Conservation (phyloP, 164 flowering plant genomes). For the Tinospora cordifolia region DNA sequence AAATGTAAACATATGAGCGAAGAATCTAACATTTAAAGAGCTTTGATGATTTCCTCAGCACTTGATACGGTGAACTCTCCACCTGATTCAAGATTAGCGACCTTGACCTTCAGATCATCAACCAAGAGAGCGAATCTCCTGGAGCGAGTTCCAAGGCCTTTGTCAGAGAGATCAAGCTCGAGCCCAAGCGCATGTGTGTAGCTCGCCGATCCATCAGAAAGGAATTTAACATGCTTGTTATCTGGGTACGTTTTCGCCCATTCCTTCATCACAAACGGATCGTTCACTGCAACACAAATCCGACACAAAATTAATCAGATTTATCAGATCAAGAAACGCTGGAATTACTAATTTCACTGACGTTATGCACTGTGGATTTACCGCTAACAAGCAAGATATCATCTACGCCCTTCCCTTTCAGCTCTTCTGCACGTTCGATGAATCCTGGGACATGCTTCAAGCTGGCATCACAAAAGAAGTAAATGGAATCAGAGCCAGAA, state of each 20-base stretch:
- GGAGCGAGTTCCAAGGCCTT: conserved; percentile 77
- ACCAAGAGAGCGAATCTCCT: conserved; percentile 75
- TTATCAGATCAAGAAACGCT: background rate
- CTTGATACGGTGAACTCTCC: conserved; percentile 79
- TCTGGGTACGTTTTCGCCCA: conserved; percentile 83
- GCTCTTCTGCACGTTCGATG: conserved; percentile 61
- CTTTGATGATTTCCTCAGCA: conserved; percentile 81
- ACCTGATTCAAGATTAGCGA: conserved; percentile 66
- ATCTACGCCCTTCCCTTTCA: conserved; percentile 76
- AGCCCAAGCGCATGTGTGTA: conserved; percentile 83
- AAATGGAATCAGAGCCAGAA: background rate
- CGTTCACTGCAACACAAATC: conserved; percentile 57
- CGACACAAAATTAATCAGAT: background rate
- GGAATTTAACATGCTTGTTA: conserved; percentile 78
- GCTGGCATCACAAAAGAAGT: background rate
- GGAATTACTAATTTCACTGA: background rate
- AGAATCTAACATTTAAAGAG: conserved; percentile 33
- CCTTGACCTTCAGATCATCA: conserved; percentile 73
- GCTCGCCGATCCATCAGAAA: conserved; percentile 74
- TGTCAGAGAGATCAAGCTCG: conserved; percentile 80
- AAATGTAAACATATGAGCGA: too few species aligned
- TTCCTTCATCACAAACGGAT: conserved; percentile 95
- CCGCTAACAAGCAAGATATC: conserved; percentile 71
- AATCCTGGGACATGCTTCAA: conserved; percentile 55
- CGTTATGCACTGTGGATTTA: conserved; percentile 13